Conservation (phyloP, 306 rosid species). For the Prunus kanzakura region DNA sequence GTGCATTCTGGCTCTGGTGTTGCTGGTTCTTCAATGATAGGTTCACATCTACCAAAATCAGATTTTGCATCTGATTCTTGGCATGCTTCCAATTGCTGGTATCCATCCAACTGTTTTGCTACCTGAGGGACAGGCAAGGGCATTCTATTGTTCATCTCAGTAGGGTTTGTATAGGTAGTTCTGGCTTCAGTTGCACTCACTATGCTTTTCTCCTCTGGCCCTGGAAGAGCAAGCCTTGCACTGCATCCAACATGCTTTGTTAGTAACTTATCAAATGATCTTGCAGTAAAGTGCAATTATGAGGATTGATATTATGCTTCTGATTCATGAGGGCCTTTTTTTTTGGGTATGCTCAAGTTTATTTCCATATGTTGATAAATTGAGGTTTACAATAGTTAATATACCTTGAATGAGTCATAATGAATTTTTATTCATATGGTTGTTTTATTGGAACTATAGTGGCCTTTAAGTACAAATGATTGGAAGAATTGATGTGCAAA, state of each 20-base stretch:
- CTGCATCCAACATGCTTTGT: constrained; percentile 51
- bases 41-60: constrained; percentile 50
- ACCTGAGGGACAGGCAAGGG: constrained; percentile 57
- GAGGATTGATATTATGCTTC: not conserved
- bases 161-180: constrained; percentile 35
- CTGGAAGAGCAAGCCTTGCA: constrained; percentile 97
- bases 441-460: not conserved
- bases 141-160: constrained; percentile 33
- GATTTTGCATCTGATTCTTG: constrained; percentile 34
- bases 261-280: constrained; percentile 32
- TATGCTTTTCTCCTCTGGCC: constrained; percentile 74
- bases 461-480: constrained; percentile 1
- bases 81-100: constrained; percentile 41
- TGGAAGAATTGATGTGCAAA: constrained; percentile 26
- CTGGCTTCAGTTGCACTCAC: constrained; percentile 50
- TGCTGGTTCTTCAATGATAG: constrained; percentile 95
- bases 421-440: not conserved
- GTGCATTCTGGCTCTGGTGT: constrained; percentile 80
- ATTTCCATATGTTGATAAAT: not conserved
- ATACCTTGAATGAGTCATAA: not conserved
- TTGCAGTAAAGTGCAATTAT: constrained; percentile 2
- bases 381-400: not conserved
- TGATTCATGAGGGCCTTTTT: not conserved
- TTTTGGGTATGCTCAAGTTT: not conserved
- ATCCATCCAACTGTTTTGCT: constrained; percentile 40